These are phyloP conservation scores for Phyllosticta citriasiana DNA, from an alignment of 2,329 filamentous ascomycete genomes.

Conservation along the genomic window DNA sequence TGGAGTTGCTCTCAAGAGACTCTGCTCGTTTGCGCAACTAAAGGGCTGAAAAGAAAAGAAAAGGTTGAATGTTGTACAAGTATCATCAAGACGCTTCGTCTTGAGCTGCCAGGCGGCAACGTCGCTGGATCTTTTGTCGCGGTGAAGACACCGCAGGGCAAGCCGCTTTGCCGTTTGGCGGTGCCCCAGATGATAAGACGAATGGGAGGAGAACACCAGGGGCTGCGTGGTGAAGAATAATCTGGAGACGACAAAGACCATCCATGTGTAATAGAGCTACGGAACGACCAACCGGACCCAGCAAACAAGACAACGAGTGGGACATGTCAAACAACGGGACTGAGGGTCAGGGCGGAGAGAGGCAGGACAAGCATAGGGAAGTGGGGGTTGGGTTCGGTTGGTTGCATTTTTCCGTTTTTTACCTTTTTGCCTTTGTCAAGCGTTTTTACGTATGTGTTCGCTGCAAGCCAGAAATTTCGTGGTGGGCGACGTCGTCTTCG, in stretches of 20 bases:
- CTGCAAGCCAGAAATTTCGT: background rate
- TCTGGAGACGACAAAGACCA: background rate
- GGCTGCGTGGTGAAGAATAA: background rate
- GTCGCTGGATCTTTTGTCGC: background rate
- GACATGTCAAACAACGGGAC: background rate
- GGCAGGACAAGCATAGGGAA: background rate
- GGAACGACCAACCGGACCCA: background rate
- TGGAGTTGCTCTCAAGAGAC: slow-evolving; percentile 32
- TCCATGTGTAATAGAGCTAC: background rate
- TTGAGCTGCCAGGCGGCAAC: background rate
- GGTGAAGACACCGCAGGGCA: background rate
- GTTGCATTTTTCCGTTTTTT: background rate
- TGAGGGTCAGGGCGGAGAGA: background rate
- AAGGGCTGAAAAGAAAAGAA: slow-evolving; percentile 15
- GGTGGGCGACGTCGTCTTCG: no score
- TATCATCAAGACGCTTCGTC: background rate
- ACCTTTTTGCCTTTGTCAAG: background rate
- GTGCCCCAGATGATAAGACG: background rate
- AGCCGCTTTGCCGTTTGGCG: background rate
- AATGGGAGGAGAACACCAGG: background rate
- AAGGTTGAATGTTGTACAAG: background rate
- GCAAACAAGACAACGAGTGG: background rate
- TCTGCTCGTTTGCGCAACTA: slow-evolving; percentile 29
- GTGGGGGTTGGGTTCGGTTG: background rate
- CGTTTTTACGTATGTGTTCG: background rate